A percentile compares a stretch with the other conserved stretches of the same genome.
Conservation (phyloP, 2,329 filamentous ascomycete species). For the Monascus ruber region DNA sequence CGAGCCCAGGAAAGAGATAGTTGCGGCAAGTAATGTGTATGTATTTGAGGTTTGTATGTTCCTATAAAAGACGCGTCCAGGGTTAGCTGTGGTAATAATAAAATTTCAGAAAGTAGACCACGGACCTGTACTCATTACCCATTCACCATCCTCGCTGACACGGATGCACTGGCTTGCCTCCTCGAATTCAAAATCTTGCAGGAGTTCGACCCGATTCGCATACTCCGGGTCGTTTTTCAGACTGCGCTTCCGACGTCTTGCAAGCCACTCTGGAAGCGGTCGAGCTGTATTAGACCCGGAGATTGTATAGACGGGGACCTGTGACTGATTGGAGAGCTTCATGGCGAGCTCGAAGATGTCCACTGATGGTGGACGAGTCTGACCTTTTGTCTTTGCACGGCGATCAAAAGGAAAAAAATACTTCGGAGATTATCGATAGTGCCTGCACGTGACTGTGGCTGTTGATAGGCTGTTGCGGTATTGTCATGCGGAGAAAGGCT, state of each 20-base stretch:
- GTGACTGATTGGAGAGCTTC: slow-evolving; percentile 53
- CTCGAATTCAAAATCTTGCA: slow-evolving; percentile 97
- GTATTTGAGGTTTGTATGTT: slow-evolving; percentile 71
- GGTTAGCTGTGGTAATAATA: slow-evolving; percentile 6
- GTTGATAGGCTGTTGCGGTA: no score
- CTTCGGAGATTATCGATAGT: slow-evolving; percentile 15
- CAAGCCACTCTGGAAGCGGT: slow-evolving; percentile 89
- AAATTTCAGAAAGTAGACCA: not conserved
- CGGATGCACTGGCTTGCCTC: slow-evolving; percentile 85
- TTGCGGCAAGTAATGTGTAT: slow-evolving; percentile 89
- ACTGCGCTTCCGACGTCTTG: slow-evolving; percentile 76
- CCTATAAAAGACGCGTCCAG: slow-evolving; percentile 25
- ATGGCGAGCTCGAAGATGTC: slow-evolving; percentile 15
- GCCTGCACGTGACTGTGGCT: slow-evolving; percentile 17
- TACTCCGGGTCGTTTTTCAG: slow-evolving; percentile 89
- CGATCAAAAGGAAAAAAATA: slow-evolving; percentile 4
- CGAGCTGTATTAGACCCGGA: slow-evolving; percentile 80
- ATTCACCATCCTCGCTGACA: slow-evolving; percentile 89
- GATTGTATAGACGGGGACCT: slow-evolving; percentile 87
- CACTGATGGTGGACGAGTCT: no score
- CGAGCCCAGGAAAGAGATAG: slow-evolving; percentile 86
- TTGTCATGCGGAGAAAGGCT: no score
- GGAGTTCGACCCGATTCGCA: slow-evolving; percentile 81
- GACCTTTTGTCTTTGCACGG: not conserved
- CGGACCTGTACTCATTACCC: slow-evolving; percentile 87